Evolutionary conservation across 2,329 filamentous ascomycete genomes (phyloP).

Genomic region (Stagonosporopsis vannaccii): DNA sequence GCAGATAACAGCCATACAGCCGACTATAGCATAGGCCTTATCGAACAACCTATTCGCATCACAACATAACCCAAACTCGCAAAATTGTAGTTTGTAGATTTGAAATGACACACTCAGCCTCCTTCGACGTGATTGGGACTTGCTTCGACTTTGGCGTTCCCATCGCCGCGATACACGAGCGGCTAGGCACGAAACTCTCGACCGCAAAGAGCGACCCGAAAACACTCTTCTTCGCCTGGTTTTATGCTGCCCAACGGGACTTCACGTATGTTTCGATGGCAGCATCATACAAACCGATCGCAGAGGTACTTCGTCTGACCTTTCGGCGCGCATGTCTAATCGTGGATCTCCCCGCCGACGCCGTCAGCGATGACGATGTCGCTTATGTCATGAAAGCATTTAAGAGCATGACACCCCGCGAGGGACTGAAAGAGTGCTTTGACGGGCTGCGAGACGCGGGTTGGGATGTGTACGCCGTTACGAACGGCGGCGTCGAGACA

Average conservation of each 20-base stretch:
- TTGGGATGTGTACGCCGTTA: slow-evolving; percentile 34
- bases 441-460: slow-evolving; percentile 29
- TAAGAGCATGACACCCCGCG: slow-evolving; percentile 28
- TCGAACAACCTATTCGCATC: neutral
- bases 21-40: neutral
- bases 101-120: slow-evolving; percentile 32
- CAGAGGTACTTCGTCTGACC: slow-evolving; percentile 27
- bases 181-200: slow-evolving; percentile 23
- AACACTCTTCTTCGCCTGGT: slow-evolving; percentile 38
- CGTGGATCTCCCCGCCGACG: slow-evolving; percentile 26
- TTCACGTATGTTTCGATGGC: slow-evolving; percentile 34
- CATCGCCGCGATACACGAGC: slow-evolving; percentile 27
- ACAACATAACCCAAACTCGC: too few relatives aligned
- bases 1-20: neutral
- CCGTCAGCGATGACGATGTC: slow-evolving; percentile 29
- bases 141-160: slow-evolving; percentile 32
- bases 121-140: slow-evolving; percentile 38
- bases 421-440: slow-evolving; percentile 31
- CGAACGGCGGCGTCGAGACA: slow-evolving; percentile 30
- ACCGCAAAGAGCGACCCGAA: slow-evolving; percentile 26
- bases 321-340: slow-evolving; percentile 30
- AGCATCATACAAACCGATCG: slow-evolving; percentile 32
- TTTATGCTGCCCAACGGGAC: slow-evolving; percentile 38
- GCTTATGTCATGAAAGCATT: slow-evolving; percentile 32
- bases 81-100: too few relatives aligned